phyloP scores from a whole-genome alignment of 2,329 filamentous ascomycete genomes.

The Talaromyces sp. region DNA sequence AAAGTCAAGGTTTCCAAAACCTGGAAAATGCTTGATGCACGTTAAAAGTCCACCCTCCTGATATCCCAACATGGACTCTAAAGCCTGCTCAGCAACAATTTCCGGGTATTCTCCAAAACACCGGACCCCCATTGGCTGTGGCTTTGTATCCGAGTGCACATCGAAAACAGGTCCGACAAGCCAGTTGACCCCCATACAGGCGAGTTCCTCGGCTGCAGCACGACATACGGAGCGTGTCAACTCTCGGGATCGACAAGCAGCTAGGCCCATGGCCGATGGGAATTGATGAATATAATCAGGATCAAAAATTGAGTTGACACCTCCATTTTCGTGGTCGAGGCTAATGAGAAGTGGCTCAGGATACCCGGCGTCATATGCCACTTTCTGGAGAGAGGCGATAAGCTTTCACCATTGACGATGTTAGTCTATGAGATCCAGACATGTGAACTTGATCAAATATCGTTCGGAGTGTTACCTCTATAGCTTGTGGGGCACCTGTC shows the following conservation, averaged over 20 bases:
- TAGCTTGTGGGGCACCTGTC: conserved; percentile 16
- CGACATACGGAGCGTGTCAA: conserved; percentile 15
- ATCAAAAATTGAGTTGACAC: conserved; percentile 19
- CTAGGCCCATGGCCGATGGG: conserved; percentile 19
- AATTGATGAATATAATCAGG: conserved; percentile 17
- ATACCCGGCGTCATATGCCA: conserved; percentile 17
- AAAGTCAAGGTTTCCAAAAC: conserved; percentile 20
- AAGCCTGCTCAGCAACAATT: conserved; percentile 16
- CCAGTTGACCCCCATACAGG: conserved; percentile 19
- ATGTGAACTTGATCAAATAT: background rate
- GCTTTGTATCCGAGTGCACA: conserved; percentile 17
- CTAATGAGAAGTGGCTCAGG: conserved; percentile 17
- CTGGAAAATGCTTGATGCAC: conserved; percentile 19
- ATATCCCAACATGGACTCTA: conserved; percentile 19
- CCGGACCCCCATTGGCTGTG: conserved; percentile 20
- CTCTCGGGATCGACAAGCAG: conserved; percentile 15
- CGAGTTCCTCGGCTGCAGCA: conserved; percentile 16
- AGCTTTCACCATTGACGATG: conserved; percentile 3
- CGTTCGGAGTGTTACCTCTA: conserved; percentile 11
- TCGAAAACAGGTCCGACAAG: conserved; percentile 19
- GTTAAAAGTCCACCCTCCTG: conserved; percentile 16
- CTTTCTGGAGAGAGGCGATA: conserved; percentile 17
- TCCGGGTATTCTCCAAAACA: conserved; percentile 20
- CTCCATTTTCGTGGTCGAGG: conserved; percentile 20
- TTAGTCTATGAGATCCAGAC: background rate